phyloP scores from a whole-genome alignment of 2,329 filamentous ascomycete species.

The Colletotrichum sp. region DNA sequence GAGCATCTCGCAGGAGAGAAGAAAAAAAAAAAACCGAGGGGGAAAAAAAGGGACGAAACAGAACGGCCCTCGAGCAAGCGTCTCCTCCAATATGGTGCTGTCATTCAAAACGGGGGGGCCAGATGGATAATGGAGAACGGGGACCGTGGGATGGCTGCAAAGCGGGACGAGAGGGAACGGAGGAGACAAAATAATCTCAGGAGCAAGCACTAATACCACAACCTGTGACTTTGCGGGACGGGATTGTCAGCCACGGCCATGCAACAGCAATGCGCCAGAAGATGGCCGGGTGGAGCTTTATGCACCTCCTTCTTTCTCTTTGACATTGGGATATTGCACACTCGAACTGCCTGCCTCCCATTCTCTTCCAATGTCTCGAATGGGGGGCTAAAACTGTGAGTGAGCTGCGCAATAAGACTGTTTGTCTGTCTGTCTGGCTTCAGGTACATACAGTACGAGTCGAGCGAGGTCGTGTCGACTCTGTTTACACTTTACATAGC shows the following conservation, averaged over 20 bases:
- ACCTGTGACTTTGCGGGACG: not conserved
- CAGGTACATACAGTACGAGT: not conserved
- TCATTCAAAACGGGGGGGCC: conserved; percentile 10
- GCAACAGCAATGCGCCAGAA: not conserved
- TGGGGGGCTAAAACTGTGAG: not conserved
- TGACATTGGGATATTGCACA: not conserved
- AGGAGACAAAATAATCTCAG: conserved; percentile 15
- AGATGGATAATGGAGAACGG: conserved; percentile 4
- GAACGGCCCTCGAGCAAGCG: not conserved
- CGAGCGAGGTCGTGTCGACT: not conserved
- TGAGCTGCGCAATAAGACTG: not conserved
- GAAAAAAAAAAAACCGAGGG: not conserved
- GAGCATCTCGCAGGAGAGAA: not conserved
- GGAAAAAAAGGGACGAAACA: conserved; percentile 7
- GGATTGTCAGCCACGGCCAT: conserved; percentile 3
- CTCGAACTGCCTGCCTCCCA: not conserved
- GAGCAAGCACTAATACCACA: not conserved
- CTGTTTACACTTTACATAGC: not conserved
- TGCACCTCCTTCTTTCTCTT: not conserved
- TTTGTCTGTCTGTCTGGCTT: not conserved
- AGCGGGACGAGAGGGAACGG: conserved; percentile 7
- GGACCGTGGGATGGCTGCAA: conserved; percentile 2
- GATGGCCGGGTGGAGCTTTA: not conserved
- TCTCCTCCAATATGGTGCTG: conserved; percentile 15
- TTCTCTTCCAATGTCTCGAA: not conserved